These are phyloP conservation scores for Aspergillus puulaauensis DNA, from an alignment of 2,329 filamentous ascomycete genomes.

Conservation along the genomic window DNA sequence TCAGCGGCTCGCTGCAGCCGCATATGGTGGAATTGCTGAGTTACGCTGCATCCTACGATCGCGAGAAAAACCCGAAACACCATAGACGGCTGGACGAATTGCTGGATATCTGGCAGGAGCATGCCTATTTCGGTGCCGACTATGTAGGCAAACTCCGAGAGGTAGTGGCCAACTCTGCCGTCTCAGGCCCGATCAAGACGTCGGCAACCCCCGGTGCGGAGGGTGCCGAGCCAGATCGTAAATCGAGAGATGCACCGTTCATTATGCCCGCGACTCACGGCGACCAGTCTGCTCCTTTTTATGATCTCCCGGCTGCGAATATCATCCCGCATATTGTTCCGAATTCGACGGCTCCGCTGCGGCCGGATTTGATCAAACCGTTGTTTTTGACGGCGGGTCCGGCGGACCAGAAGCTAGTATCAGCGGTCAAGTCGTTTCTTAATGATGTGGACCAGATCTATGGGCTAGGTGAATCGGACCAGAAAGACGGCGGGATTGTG, in stretches of 20 bases:
- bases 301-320: slow-evolving; percentile 79
- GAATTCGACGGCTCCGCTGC: slow-evolving; percentile 73
- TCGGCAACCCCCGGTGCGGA: slow-evolving; percentile 27
- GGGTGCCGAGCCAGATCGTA: slow-evolving; percentile 43
- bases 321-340: slow-evolving; percentile 77
- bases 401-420: slow-evolving; percentile 64
- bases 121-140: slow-evolving; percentile 59
- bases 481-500: slow-evolving; percentile 51
- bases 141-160: slow-evolving; percentile 61
- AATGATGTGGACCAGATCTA: slow-evolving; percentile 70
- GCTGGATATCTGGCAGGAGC: slow-evolving; percentile 69
- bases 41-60: slow-evolving; percentile 54
- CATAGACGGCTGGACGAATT: slow-evolving; percentile 64
- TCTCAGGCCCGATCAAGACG: slow-evolving; percentile 30
- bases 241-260: slow-evolving; percentile 58
- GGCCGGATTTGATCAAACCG: slow-evolving; percentile 67
- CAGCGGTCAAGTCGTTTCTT: slow-evolving; percentile 69
- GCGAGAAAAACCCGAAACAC: slow-evolving; percentile 64
- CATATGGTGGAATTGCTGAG: slow-evolving; percentile 63
- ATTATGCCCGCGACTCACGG: slow-evolving; percentile 76
- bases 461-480: slow-evolving; percentile 48
- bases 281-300: slow-evolving; percentile 70
- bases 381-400: slow-evolving; percentile 68
- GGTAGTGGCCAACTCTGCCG: slow-evolving; percentile 50
- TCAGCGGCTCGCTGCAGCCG: slow-evolving; percentile 59